Conservation (phyloP, 371 early-diverging fungal genomes). For the Nematocida sp. region DNA sequence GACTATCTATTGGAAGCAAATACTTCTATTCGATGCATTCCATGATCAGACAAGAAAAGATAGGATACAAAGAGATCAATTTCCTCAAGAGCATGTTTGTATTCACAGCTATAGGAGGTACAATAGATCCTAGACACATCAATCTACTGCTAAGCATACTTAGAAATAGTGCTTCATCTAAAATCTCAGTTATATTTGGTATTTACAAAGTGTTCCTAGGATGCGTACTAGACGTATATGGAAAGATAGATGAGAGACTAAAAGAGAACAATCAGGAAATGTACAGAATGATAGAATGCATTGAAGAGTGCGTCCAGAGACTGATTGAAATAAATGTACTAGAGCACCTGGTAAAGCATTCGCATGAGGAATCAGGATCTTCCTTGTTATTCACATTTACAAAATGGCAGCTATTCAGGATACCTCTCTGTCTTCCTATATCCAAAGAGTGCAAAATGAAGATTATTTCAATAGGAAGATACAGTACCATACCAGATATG, state of each 20-base stretch:
- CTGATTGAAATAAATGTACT: neutral
- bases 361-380: neutral
- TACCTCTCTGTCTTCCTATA: neutral
- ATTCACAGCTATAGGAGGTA: constrained; percentile 21
- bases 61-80: constrained; percentile 1
- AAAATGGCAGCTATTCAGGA: constrained; percentile 30
- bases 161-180: neutral
- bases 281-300: neutral
- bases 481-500: neutral
- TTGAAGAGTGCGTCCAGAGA: neutral
- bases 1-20: neutral
- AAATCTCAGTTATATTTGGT: constrained; percentile 2
- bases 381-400: constrained; percentile 4
- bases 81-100: constrained; percentile 30
- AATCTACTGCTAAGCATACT: neutral
- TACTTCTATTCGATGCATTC: constrained; percentile 26
- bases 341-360: neutral
- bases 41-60: neutral
- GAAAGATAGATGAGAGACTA: neutral
- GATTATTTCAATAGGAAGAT: neutral
- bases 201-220: constrained; percentile 24
- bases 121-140: neutral
- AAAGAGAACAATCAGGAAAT: neutral
- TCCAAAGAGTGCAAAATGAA: neutral
- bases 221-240: neutral